These are phyloP conservation scores for Omphalotus olearius DNA, from an alignment of 1,284 basidiomycete species.

Conservation along the genomic window DNA sequence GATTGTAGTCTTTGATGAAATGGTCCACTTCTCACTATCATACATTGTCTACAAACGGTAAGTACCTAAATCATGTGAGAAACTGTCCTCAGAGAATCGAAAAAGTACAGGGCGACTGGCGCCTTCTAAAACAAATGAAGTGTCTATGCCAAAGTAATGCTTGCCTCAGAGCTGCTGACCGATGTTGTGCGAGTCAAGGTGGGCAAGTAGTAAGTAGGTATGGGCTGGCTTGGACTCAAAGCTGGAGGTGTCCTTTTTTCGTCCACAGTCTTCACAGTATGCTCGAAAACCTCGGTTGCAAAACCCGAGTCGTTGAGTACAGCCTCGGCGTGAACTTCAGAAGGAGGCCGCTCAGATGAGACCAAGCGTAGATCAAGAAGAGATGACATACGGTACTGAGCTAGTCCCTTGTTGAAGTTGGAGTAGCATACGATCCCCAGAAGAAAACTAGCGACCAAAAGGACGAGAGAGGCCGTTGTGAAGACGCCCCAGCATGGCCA, in stretches of 20 bases:
- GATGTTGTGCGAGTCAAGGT: neutral
- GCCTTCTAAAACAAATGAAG: neutral
- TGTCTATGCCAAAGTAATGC: neutral
- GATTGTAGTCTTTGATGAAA: too few species aligned
- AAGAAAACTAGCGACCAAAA: conserved; percentile 39
- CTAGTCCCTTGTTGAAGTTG: conserved; percentile 50
- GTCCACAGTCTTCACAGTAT: conserved; percentile 24
- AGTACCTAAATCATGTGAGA: neutral
- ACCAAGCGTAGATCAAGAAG: neutral
- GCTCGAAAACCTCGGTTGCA: conserved; percentile 39
- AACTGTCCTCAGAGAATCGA: neutral
- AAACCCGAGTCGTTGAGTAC: conserved; percentile 39
- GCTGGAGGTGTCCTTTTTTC: neutral
- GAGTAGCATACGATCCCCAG: conserved; percentile 43
- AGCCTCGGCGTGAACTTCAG: conserved; percentile 40
- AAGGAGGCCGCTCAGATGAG: conserved; percentile 1
- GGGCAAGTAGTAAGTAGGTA: conserved; percentile 7
- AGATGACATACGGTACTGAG: conserved; percentile 37
- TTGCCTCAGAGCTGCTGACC: neutral
- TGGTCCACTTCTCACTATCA: too few species aligned
- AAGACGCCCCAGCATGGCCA: conserved; percentile 53
- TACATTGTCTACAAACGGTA: too few species aligned
- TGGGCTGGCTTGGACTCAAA: neutral
- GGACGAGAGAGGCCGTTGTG: conserved; percentile 41
- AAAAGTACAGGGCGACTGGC: neutral